Evolutionary conservation across 371 early-diverging fungal species (phyloP), one percentile per base, ranked within the genome.

Genomic region (Fennellomyces sp.): DNA sequence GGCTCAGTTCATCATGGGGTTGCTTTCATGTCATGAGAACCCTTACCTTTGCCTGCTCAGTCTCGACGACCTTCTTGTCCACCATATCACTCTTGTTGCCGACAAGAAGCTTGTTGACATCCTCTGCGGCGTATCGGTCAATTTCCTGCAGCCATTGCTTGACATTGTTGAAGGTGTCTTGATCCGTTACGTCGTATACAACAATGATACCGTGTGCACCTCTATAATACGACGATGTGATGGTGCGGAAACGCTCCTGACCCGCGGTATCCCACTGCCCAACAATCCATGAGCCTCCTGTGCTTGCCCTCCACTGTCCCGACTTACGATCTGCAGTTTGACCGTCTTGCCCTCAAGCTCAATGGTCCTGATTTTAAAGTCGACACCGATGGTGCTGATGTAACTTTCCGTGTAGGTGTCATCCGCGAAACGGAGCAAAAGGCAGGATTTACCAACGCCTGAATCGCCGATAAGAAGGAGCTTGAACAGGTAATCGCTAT

Each of bases 261-360:
- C 99, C 99, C 35, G 99, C 99, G n/a, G 99, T 99, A 79, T 99
- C 99, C 99, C 98, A 99, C 78, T 77, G 71, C n/a, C 26, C 19
- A 30, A 10, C 23, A 33, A 33, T 26, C 54, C 54, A 53, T 23
- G n/a, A 13, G 23, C 36, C 54, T 11, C 8, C 36, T 30, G 17
- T 11, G 4, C 8, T 36, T 10, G 10, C 4, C 21, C n/a, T 42
- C 42, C 27, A 21, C 5, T 26, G 23, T 29, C 7, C 28, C 13
- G 13, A 42, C 84, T 76, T 87, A 88, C 86, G 72, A 99, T 97
- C 78, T 99, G 99, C 49, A 99, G 88, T 85, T 99, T 99, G 50
- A 98, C 96, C 47, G 93, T 93, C 79, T 97, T 97, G 63, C 97
- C 97, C 71, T 97, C 98, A 49, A 99, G 83, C 73, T 95, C 94